Evolutionary conservation across 2,329 filamentous ascomycete species (phyloP).

Genomic region (Tolypocladium endophyticum): DNA sequence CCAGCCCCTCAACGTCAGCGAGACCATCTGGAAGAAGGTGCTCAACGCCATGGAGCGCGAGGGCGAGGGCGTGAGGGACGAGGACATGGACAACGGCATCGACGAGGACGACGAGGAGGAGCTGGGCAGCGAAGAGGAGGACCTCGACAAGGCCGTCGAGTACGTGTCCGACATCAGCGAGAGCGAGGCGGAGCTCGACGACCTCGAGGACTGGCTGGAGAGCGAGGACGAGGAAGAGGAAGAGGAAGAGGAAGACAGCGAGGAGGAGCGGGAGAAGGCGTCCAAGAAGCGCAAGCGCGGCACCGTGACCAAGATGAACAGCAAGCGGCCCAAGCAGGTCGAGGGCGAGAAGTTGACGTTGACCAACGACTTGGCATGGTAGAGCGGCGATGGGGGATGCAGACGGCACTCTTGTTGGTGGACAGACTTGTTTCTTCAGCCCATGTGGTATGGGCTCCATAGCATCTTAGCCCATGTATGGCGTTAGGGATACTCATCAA

Average conservation of each 20-base stretch:
- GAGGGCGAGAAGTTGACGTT: constrained; percentile 48
- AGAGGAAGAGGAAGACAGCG: constrained; percentile 48
- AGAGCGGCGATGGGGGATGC: constrained; percentile 3
- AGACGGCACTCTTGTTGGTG: neutral
- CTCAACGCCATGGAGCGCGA: constrained; percentile 80
- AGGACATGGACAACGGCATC: constrained; percentile 81
- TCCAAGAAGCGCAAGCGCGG: constrained; percentile 46
- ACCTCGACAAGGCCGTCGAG: constrained; percentile 73
- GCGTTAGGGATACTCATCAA: neutral
- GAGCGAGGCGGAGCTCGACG: constrained; percentile 66
- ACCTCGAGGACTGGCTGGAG: constrained; percentile 88
- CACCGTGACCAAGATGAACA: constrained; percentile 34
- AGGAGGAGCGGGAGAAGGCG: constrained; percentile 45
- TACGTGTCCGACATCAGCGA: constrained; percentile 89
- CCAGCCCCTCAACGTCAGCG: constrained; percentile 87
- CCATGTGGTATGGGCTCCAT: neutral
- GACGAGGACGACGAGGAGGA: constrained; percentile 67
- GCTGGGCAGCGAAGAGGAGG: constrained; percentile 55
- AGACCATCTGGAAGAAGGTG: constrained; percentile 95
- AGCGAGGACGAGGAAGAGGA: constrained; percentile 51
- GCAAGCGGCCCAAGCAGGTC: constrained; percentile 39
- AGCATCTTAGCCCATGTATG: neutral
- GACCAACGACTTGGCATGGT: constrained; percentile 33
- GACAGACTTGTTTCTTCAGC: neutral
- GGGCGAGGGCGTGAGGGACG: constrained; percentile 71